These are phyloP conservation scores for Pleurotus salmoneostramineus DNA, from an alignment of 768 basidiomycete species.

Conservation along the genomic window DNA sequence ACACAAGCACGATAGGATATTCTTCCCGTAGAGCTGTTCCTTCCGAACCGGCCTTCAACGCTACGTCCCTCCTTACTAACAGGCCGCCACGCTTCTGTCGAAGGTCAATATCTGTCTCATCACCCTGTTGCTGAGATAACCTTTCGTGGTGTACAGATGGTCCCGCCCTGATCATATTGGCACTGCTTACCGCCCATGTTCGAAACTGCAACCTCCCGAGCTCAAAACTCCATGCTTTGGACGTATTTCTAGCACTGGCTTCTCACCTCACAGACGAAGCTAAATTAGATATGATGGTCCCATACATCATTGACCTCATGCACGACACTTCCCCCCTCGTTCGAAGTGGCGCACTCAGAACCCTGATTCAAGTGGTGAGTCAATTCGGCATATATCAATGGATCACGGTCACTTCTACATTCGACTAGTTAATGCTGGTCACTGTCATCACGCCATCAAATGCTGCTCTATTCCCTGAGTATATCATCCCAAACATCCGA, in stretches of 20 bases:
- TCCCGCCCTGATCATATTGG: conserved; percentile 83
- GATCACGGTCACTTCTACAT: not conserved
- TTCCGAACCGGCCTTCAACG: conserved; percentile 69
- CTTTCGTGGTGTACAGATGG: conserved; percentile 54
- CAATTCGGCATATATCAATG: not conserved
- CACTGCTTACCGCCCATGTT: conserved; percentile 83
- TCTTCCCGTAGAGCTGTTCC: conserved; percentile 71
- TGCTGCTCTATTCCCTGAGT: conserved; percentile 85
- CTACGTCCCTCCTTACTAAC: conserved; percentile 41
- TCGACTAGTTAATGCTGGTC: conserved; percentile 44
- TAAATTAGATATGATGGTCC: conserved; percentile 89
- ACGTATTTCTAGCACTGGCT: conserved; percentile 80
- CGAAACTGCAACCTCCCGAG: conserved; percentile 84
- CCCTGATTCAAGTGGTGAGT: conserved; percentile 80
- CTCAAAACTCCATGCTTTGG: conserved; percentile 81
- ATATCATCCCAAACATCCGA: conserved; percentile 87
- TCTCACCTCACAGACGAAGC: conserved; percentile 90
- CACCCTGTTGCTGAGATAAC: not conserved
- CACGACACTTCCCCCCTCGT: conserved; percentile 85
- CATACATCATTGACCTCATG: conserved; percentile 85
- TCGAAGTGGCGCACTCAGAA: conserved; percentile 72
- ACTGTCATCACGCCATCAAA: conserved; percentile 81
- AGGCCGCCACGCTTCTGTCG: conserved; percentile 47
- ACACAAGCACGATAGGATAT: conserved; percentile 48
- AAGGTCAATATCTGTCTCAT: conserved; percentile 41